phyloP scores from a whole-genome alignment of 768 basidiomycete species.

The Sporobolomyces phaffii region DNA sequence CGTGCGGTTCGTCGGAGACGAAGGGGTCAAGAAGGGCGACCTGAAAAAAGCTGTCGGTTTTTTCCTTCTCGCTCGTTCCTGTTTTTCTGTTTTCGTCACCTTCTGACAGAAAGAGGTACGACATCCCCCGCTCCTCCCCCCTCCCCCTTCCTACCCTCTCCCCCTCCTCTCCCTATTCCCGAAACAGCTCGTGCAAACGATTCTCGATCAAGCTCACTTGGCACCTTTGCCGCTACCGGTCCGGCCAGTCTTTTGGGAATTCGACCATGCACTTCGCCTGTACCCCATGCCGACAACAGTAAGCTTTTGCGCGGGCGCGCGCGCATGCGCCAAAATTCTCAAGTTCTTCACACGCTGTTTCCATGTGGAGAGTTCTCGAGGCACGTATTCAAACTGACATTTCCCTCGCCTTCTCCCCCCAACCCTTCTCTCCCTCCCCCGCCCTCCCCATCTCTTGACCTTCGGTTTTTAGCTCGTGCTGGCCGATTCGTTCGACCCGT shows the following conservation, averaged over 20 bases:
- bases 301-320: too few relatives aligned
- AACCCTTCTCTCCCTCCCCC: not conserved
- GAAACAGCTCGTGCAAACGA: slow-evolving; percentile 52
- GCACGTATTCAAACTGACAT: not conserved
- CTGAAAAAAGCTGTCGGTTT: slow-evolving; percentile 30
- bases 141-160: too few relatives aligned
- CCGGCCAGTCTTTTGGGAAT: slow-evolving; percentile 80
- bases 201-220: slow-evolving; percentile 93
- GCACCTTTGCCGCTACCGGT: slow-evolving; percentile 75
- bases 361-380: too few relatives aligned
- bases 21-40: slow-evolving; percentile 38
- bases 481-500: slow-evolving; percentile 93
- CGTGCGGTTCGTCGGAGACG: slow-evolving; percentile 74
- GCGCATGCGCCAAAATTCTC: too few relatives aligned
- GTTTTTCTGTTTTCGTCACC: too few relatives aligned
- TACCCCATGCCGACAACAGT: slow-evolving; percentile 92
- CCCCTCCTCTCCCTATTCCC: too few relatives aligned
- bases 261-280: slow-evolving; percentile 81
- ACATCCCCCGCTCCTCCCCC: too few relatives aligned
- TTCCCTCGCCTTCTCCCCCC: not conserved
- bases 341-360: too few relatives aligned
- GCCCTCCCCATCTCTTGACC: too few relatives aligned
- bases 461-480: slow-evolving; percentile 87
- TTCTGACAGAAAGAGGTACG: too few relatives aligned
- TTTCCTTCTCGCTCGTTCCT: too few relatives aligned